Base-by-base conservation (phyloP, 345 rosid genomes). In the Eucalyptus erythrocorys region DNA sequence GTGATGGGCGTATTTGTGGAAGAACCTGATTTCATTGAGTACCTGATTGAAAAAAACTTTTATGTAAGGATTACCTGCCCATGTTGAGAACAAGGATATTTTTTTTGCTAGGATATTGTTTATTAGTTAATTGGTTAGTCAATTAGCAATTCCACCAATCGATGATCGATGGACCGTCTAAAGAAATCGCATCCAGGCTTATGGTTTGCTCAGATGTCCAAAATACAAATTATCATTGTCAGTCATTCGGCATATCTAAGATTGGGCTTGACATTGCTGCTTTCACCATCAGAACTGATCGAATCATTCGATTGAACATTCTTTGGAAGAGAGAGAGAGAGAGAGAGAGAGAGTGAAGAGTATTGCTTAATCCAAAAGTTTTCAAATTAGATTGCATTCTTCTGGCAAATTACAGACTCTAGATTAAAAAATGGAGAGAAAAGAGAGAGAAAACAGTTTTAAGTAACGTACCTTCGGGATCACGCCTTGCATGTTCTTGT, bases 1-100 rank as follows among this genome's bases (percentile, higher is more conserved):
- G 45, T 98, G 99, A 30, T 97, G 98, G 17, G 95, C 93, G 26
- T 98, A 98, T 51, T 91, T 95, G 53, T 93, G 92, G 91, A 98
- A 97, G 89, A 98, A 98, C 87, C 99, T 92, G 22, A 97, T 98
- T 92, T 97, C 99, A 5, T 93, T 93, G 2, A 98, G 92, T 21
- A 76, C 30, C 84, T 76, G 47, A 76, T 21, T 6, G 13, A 40
- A 76, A 76, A 21, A 12, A 27, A 37, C 47, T 21, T 40, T 3
- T 10, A 40, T 21, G 84, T 76, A 10, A 76, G 84, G 7, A 40
- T 40, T 14, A 13, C 9, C 82, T 40, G 27, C 45, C 81, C 81
- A 71, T 71, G 81, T 10, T 19, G 8, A 10, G 81, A 71, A 34
- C 27, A 37, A 71, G 13, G 43, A 71, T 3, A 37, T 37, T 45